A percentile compares a stretch with the other conserved stretches of the same genome.
phyloP scores from a whole-genome alignment of 305 asterid genomes.

The Lippia alba region DNA sequence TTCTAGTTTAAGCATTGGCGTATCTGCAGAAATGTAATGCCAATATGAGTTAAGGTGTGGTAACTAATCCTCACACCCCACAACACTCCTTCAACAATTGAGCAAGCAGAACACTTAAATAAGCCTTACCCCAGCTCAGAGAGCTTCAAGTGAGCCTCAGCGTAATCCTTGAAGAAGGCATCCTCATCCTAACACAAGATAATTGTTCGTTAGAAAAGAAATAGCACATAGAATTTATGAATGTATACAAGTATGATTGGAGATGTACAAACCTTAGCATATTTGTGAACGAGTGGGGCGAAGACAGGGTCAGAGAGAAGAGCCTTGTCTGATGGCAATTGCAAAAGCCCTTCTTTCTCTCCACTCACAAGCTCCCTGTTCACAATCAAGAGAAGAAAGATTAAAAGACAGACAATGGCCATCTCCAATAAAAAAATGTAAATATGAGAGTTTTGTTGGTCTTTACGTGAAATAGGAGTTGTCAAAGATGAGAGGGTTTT shows the following conservation, averaged over 20 bases:
- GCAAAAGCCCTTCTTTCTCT: constrained; percentile 83
- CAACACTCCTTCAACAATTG: too few species aligned
- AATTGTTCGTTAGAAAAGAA: not conserved
- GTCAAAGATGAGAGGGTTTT: constrained; percentile 82
- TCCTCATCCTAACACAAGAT: constrained; percentile 69
- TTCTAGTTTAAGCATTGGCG: constrained; percentile 61
- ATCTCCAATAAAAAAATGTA: not conserved
- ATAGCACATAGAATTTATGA: not conserved
- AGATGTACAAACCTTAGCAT: constrained; percentile 63
- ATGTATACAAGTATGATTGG: not conserved
- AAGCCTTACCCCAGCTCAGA: constrained; percentile 81
- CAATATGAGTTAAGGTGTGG: not conserved
- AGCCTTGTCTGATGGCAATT: constrained; percentile 85
- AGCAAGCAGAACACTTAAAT: not conserved
- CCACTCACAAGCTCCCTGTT: constrained; percentile 83
- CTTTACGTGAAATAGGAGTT: constrained; percentile 81
- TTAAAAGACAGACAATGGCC: not conserved
- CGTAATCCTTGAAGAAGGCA: constrained; percentile 81
- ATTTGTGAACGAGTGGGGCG: constrained; percentile 85
- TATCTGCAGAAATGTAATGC: constrained; percentile 49
- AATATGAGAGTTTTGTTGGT: not conserved
- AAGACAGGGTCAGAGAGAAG: constrained; percentile 72
- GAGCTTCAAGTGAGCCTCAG: constrained; percentile 81
- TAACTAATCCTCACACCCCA: not conserved
- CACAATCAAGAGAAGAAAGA: not conserved